Evolutionary conservation across 2,329 filamentous ascomycete genomes (phyloP).

Genomic region (Fusarium foetens): DNA sequence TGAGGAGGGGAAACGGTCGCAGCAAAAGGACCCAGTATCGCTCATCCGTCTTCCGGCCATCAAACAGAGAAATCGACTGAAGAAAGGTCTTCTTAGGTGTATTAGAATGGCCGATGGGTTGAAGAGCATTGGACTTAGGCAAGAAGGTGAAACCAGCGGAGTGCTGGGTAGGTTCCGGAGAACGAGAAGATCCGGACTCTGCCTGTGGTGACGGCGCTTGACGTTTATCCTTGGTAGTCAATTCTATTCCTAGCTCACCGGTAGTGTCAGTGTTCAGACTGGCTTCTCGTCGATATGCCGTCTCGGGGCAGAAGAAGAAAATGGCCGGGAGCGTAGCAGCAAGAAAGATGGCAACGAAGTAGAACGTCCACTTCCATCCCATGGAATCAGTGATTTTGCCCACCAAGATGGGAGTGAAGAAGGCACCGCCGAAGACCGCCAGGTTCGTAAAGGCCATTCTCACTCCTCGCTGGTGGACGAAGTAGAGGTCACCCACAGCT

Average conservation of each 20-base stretch:
- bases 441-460: slow-evolving; percentile 83
- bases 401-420: slow-evolving; percentile 85
- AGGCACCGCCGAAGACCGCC: slow-evolving; percentile 66
- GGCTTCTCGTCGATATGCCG: slow-evolving; percentile 75
- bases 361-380: slow-evolving; percentile 90
- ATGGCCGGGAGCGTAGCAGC: slow-evolving; percentile 75
- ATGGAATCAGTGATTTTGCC: slow-evolving; percentile 83
- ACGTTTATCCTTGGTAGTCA: slow-evolving; percentile 22
- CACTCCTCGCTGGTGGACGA: slow-evolving; percentile 83
- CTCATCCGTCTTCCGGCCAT: slow-evolving; percentile 84
- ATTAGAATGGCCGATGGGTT: slow-evolving; percentile 49
- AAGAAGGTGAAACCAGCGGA: slow-evolving; percentile 46
- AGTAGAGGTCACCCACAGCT: slow-evolving; percentile 89
- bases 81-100: slow-evolving; percentile 66
- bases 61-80: slow-evolving; percentile 75
- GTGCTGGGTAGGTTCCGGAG: neutral
- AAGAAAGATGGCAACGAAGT: slow-evolving; percentile 86
- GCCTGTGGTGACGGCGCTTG: slow-evolving; percentile 10
- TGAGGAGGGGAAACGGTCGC: slow-evolving; percentile 84
- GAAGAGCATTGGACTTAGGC: slow-evolving; percentile 47
- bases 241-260: slow-evolving; percentile 46
- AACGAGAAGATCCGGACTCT: slow-evolving; percentile 3
- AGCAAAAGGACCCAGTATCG: slow-evolving; percentile 71
- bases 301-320: slow-evolving; percentile 86
- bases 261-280: slow-evolving; percentile 75